Evolutionary conservation across 768 basidiomycete species (phyloP).

Genomic region (Tubosaeta sp.): DNA sequence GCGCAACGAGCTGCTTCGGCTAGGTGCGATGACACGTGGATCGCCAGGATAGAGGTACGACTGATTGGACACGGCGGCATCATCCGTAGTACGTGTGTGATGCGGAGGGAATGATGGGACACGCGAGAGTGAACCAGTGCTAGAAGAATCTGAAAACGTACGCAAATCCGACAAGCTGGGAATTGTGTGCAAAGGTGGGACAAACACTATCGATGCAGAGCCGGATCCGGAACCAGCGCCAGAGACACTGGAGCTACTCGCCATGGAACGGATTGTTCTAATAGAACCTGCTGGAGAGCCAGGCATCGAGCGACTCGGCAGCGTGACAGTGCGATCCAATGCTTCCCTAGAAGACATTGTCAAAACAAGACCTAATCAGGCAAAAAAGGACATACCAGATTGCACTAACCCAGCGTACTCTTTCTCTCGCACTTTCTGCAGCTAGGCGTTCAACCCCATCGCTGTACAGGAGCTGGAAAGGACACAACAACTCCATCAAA

Average conservation of each 20-base stretch:
- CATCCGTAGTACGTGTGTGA: conserved; percentile 68
- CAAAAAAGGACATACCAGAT: conserved; percentile 58
- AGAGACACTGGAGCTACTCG: conserved; percentile 38
- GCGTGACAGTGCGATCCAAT: conserved; percentile 57
- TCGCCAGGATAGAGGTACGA: conserved; percentile 72
- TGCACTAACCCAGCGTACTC: conserved; percentile 88
- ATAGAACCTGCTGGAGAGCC: conserved; percentile 57
- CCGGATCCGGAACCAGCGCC: conserved; percentile 34
- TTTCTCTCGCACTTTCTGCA: conserved; percentile 81
- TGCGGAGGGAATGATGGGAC: conserved; percentile 51
- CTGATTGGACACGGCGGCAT: conserved; percentile 61
- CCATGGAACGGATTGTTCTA: conserved; percentile 60
- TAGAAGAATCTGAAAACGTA: conserved; percentile 41
- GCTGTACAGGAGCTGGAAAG: conserved; percentile 86
- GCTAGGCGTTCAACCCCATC: conserved; percentile 88
- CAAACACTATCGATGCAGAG: conserved; percentile 70
- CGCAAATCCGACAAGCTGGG: conserved; percentile 67
- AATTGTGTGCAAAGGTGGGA: conserved; percentile 68
- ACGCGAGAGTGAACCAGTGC: conserved; percentile 37
- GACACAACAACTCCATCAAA: conserved; percentile 73
- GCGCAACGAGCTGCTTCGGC: conserved; percentile 52
- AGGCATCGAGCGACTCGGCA: conserved; percentile 41
- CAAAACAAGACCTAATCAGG: not conserved
- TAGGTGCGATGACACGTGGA: conserved; percentile 66
- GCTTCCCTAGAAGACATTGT: conserved; percentile 56